These are phyloP conservation scores for Allium cepa DNA, from an alignment of 106 monocot species.

Conservation along the genomic window DNA sequence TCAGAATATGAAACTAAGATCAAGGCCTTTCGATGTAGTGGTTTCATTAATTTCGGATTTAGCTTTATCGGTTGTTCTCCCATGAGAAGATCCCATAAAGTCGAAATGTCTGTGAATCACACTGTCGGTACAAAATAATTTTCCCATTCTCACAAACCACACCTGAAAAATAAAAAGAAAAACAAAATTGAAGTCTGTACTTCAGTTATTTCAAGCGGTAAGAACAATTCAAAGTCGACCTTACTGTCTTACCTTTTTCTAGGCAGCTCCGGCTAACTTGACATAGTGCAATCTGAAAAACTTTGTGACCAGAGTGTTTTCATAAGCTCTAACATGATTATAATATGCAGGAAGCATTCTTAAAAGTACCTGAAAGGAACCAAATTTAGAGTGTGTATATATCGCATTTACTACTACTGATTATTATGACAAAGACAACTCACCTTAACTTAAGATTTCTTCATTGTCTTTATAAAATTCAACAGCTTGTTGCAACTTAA, in stretches of 20 bases:
- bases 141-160: constrained; percentile 97
- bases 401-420: too few species aligned
- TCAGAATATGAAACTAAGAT: constrained; percentile 87
- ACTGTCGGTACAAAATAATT: constrained; percentile 82
- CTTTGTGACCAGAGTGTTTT: constrained; percentile 85
- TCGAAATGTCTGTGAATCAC: constrained; percentile 81
- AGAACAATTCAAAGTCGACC: too few species aligned
- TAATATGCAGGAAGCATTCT: too few species aligned
- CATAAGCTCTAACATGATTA: constrained; percentile 57
- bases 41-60: constrained; percentile 72
- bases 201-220: too few species aligned
- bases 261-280: constrained; percentile 59
- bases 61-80: constrained; percentile 72
- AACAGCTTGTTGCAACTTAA: too few species aligned
- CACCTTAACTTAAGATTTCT: too few species aligned
- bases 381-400: too few species aligned
- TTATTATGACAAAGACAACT: too few species aligned
- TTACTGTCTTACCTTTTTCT: constrained; percentile 61
- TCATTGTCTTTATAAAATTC: too few species aligned
- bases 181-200: too few species aligned
- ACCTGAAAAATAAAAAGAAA: constrained; percentile 35
- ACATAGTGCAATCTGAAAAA: constrained; percentile 96
- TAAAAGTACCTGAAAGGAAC: too few species aligned
- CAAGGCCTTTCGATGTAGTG: constrained; percentile 87
- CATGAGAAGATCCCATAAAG: constrained; percentile 88